phyloP scores from a whole-genome alignment of 106 monocot genomes.

The Alisma plantagoaquatica region DNA sequence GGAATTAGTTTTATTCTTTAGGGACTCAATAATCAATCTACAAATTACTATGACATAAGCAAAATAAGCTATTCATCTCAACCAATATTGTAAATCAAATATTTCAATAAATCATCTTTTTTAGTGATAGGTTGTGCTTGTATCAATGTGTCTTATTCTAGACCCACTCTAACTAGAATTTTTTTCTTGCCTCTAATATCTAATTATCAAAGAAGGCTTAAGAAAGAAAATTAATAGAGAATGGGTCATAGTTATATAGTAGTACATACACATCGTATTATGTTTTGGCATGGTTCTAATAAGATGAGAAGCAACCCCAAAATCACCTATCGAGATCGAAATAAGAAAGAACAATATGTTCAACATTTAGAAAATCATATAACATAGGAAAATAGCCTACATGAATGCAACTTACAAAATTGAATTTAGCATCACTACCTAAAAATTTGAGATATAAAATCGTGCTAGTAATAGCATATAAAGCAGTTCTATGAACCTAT shows the following conservation, averaged over 20 bases:
- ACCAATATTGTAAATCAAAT: too few relatives aligned
- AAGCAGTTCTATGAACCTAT: conserved; percentile 24
- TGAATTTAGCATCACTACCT: neutral
- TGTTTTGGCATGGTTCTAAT: conserved; percentile 99
- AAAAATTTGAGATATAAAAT: neutral
- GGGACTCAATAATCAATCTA: too few relatives aligned
- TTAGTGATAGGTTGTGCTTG: too few relatives aligned
- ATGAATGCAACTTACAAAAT: neutral
- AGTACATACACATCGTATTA: conserved; percentile 71
- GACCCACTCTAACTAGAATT: neutral
- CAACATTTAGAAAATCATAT: neutral
- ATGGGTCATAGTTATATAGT: too few relatives aligned
- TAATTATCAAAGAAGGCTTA: too few relatives aligned
- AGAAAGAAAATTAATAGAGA: too few relatives aligned
- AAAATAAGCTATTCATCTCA: too few relatives aligned
- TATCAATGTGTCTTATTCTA: too few relatives aligned
- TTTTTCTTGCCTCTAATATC: too few relatives aligned
- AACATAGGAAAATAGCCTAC: neutral
- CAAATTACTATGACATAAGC: too few relatives aligned
- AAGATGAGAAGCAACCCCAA: conserved; percentile 98
- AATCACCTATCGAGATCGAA: conserved; percentile 66
- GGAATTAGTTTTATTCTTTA: too few relatives aligned
- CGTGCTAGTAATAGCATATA: neutral
- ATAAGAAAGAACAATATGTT: neutral
- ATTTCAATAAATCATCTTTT: too few relatives aligned